Evolutionary conservation across 164 flowering plant species (phyloP).

Genomic region (Santalum album): DNA sequence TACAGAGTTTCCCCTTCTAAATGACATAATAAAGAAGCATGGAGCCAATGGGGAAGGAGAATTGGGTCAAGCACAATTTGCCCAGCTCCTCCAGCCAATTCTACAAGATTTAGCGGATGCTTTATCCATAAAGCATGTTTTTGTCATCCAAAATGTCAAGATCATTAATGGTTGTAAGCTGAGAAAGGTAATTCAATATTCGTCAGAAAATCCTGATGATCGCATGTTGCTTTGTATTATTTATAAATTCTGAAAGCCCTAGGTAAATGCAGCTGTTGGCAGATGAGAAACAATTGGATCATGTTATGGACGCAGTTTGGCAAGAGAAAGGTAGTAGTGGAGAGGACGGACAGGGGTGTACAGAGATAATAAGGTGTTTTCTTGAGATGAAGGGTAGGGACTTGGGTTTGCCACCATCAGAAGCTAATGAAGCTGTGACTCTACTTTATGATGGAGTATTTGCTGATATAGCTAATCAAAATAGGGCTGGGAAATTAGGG

Average conservation of each 20-base stretch:
- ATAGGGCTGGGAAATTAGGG: conserved; percentile 13
- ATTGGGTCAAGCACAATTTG: conserved; percentile 77
- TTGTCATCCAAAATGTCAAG: conserved; percentile 38
- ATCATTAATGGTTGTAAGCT: conserved; percentile 52
- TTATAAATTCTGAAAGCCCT: not conserved
- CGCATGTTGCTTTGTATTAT: not conserved
- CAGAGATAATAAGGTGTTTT: conserved; percentile 23
- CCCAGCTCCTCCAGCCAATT: conserved; percentile 51
- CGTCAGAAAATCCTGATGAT: too few relatives aligned
- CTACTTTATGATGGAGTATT: conserved; percentile 53
- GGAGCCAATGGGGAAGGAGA: conserved; percentile 53
- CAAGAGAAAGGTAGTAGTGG: conserved; percentile 9
- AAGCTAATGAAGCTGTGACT: conserved; percentile 38
- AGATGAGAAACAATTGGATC: conserved; percentile 34
- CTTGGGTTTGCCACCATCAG: conserved; percentile 45
- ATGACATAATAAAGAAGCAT: conserved; percentile 54
- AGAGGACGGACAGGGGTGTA: conserved; percentile 11
- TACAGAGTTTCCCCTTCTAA: conserved; percentile 45
- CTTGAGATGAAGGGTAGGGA: conserved; percentile 38
- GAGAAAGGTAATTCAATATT: conserved; percentile 37
- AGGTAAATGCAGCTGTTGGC: conserved; percentile 42
- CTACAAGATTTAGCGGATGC: conserved; percentile 59
- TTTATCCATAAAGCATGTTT: conserved; percentile 35
- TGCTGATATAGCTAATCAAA: conserved; percentile 22
- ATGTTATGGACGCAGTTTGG: conserved; percentile 24